phyloP scores from a whole-genome alignment of 768 basidiomycete species.

The Neoboletus magnificus region DNA sequence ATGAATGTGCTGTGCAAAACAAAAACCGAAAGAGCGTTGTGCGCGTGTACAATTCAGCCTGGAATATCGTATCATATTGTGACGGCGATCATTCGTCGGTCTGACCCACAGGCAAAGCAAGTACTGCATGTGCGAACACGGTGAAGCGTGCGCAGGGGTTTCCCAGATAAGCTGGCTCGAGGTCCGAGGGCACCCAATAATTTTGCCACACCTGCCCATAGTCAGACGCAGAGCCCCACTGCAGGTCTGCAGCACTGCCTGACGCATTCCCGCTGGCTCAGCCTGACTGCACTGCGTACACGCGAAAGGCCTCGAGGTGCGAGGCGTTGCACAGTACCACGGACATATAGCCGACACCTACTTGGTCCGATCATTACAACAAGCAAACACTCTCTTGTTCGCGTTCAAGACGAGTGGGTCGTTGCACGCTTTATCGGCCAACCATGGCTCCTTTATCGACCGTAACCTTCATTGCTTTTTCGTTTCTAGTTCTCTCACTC shows the following conservation, averaged over 20 bases:
- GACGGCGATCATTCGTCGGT: background rate
- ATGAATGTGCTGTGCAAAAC: background rate
- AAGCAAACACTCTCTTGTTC: background rate
- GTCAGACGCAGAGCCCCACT: background rate
- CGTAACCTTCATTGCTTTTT: slow-evolving; percentile 18
- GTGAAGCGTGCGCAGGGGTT: background rate
- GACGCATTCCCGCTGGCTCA: slow-evolving; percentile 12
- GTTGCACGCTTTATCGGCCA: background rate
- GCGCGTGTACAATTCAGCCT: background rate
- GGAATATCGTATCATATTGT: background rate
- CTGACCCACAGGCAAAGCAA: background rate
- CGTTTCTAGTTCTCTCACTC: slow-evolving; percentile 29
- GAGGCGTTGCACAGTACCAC: slow-evolving; percentile 12
- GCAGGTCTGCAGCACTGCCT: slow-evolving; percentile 14
- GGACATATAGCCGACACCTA: slow-evolving; percentile 15
- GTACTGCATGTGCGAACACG: background rate
- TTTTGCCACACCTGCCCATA: background rate
- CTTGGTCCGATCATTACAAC: slow-evolving; percentile 9
- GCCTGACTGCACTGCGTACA: slow-evolving; percentile 19
- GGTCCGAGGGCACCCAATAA: background rate
- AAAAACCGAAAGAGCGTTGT: background rate
- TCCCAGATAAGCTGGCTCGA: background rate
- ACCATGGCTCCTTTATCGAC: slow-evolving; percentile 26
- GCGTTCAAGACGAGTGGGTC: slow-evolving; percentile 4
- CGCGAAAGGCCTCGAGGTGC: slow-evolving; percentile 25